Percentiles rank a stretch among this genome's conserved stretches.
Evolutionary conservation across 2,329 filamentous ascomycete genomes (phyloP).

Genomic region (Xylaria multiplex): DNA sequence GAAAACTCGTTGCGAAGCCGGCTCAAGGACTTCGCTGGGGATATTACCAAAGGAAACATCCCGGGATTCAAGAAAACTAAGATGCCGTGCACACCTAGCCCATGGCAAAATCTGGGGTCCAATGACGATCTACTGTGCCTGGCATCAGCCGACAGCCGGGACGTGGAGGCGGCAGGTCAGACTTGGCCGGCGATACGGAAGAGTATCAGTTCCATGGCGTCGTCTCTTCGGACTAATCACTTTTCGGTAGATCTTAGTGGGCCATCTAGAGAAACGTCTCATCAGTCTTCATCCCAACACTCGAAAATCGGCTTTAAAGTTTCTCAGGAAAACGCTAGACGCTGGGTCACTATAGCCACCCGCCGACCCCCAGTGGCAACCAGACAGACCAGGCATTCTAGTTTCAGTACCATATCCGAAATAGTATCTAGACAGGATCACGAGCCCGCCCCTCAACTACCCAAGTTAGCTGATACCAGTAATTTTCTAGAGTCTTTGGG

Average conservation of each 20-base stretch:
- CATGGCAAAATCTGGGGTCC: conserved; percentile 21
- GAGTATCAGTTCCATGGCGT: conserved; percentile 42
- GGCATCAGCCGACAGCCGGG: conserved; percentile 9
- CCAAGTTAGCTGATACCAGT: conserved; percentile 36
- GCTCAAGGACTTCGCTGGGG: conserved; percentile 32
- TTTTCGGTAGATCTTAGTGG: conserved; percentile 29
- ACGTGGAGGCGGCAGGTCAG: conserved; percentile 19
- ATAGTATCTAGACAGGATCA: conserved; percentile 12
- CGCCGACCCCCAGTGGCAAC: conserved; percentile 11
- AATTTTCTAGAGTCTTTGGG: conserved; percentile 32
- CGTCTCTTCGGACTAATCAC: conserved; percentile 37
- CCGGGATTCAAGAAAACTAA: not conserved
- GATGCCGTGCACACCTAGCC: conserved; percentile 7
- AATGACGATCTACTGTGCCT: conserved; percentile 17
- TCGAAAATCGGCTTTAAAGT: conserved; percentile 6
- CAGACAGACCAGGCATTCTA: conserved; percentile 30
- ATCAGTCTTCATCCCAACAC: conserved; percentile 11
- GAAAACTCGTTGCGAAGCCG: conserved; percentile 34
- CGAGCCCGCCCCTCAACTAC: conserved; percentile 38
- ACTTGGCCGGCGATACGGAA: conserved; percentile 39
- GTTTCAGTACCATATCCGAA: conserved; percentile 34
- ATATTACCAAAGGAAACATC: conserved; percentile 14
- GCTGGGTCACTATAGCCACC: conserved; percentile 25
- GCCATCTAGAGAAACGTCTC: conserved; percentile 7
- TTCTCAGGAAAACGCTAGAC: conserved; percentile 19